Percentiles rank a stretch among this genome's conserved stretches.
phyloP scores from a whole-genome alignment of 1,284 basidiomycete species.

The Vanrija sp. region DNA sequence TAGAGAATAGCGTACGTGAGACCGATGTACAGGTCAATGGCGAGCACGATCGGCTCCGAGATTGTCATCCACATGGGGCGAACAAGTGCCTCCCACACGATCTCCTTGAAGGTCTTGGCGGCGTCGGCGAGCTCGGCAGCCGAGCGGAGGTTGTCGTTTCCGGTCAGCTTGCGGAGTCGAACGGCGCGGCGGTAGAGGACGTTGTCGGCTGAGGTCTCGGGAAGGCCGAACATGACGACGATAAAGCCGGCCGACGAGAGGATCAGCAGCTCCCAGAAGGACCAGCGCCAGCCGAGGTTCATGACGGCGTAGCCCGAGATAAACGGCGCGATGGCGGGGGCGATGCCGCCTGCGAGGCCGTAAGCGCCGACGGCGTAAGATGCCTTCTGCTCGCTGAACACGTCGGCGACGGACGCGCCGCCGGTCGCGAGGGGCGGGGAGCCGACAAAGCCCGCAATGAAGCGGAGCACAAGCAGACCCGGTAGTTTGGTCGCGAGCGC shows the following conservation, averaged over 20 bases:
- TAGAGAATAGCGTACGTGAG: conserved; percentile 40
- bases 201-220: conserved; percentile 64
- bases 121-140: conserved; percentile 31
- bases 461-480: conserved; percentile 41
- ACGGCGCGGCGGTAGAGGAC: conserved; percentile 61
- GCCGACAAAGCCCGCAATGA: conserved; percentile 21
- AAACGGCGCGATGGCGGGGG: conserved; percentile 52
- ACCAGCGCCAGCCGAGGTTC: conserved; percentile 48
- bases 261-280: conserved; percentile 40
- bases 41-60: conserved; percentile 41
- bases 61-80: conserved; percentile 41
- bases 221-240: conserved; percentile 58
- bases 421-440: conserved; percentile 32
- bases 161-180: conserved; percentile 51
- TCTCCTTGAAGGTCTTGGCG: conserved; percentile 24
- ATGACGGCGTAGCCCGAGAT: conserved; percentile 50
- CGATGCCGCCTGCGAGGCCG: conserved; percentile 47
- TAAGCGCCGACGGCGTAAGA: conserved; percentile 66
- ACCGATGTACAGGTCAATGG: conserved; percentile 34
- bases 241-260: conserved; percentile 42
- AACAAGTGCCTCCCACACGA: conserved; percentile 37
- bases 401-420: conserved; percentile 66
- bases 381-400: conserved; percentile 60
- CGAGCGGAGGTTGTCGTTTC: conserved; percentile 47
- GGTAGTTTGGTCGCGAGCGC: conserved; percentile 41